Evolutionary conservation across 2,329 filamentous ascomycete genomes (phyloP), one percentile per base, ranked within the genome.

Genomic region (Rhynchosporium secalis): DNA sequence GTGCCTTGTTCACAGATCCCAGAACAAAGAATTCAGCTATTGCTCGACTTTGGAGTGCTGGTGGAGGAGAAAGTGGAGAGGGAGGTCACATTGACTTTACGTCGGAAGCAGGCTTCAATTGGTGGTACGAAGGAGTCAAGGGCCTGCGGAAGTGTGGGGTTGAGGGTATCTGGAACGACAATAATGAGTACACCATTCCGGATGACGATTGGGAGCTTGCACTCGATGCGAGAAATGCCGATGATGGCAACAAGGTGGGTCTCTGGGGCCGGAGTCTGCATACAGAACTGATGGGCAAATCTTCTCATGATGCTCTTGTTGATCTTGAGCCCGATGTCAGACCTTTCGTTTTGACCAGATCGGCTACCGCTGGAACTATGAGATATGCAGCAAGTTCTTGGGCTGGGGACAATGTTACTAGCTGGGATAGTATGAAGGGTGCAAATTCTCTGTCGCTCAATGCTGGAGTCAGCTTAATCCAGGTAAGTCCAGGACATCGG

Each of bases 131-230:
- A 0, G 88, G 88, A 1, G 83, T 89, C 8, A 81, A 83, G 62
- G 81, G 80, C 56, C 78, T 91, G 1, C 84, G 84, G 60, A 76
- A 82, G 31, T 76, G 84, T 8, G 88, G 88, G 0, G 87, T 91
- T 61, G 87, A 90, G 67, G 87, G 82, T 54, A 90, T 91, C 76
- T 91, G 89, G 88, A 91, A 91, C 67, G 88, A 91, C 72, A 91
- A 91, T 74, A 91, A 91, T 67, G 88, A 91, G 73, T 91, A 90
- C 72, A 86, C 84, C 0, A 79, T 89, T 2, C 81, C 85, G 0
- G 79, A 84, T 64, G 88, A 91, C 63, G 78, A 82, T 29, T 91
- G 88, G 88, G 75, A 84, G 61, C 82, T 86, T 57, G 82, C 83
- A 0, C 76, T 90, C 1, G 75, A 75, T 1, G 72, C 80, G 2